A percentile compares a stretch with the other conserved stretches of the same genome.
Evolutionary conservation across 2,329 filamentous ascomycete genomes (phyloP).

Genomic region (Ophiostoma angusticollis): DNA sequence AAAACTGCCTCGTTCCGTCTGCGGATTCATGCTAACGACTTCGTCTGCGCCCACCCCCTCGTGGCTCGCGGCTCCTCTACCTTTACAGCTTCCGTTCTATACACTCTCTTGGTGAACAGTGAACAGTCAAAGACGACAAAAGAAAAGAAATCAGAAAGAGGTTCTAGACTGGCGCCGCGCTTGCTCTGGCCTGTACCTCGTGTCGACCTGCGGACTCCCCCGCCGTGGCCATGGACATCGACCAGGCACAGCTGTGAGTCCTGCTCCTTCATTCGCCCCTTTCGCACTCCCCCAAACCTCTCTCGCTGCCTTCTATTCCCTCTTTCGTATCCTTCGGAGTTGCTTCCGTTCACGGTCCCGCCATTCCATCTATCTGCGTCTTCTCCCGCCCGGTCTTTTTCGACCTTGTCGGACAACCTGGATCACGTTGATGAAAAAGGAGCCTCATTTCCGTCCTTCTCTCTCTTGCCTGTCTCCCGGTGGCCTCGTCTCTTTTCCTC

Average conservation of each 20-base stretch:
- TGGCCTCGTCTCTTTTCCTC: not conserved
- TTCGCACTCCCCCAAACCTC: too few species aligned
- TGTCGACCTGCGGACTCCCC: not conserved
- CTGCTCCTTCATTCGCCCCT: too few species aligned
- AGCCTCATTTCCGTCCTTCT: not conserved
- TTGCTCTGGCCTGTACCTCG: not conserved
- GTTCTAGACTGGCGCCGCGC: not conserved
- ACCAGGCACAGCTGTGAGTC: slow-evolving; percentile 41
- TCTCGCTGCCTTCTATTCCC: slow-evolving; percentile 11
- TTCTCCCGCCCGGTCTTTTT: not conserved
- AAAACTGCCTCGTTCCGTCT: slow-evolving; percentile 13
- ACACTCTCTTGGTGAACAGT: slow-evolving; percentile 14
- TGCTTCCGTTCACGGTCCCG: not conserved
- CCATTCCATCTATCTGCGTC: slow-evolving; percentile 4
- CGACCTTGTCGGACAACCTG: not conserved
- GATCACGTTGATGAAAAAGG: too few species aligned
- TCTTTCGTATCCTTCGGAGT: not conserved
- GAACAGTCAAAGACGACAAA: slow-evolving; percentile 20
- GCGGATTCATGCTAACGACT: slow-evolving; percentile 27
- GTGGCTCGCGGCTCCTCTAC: slow-evolving; percentile 2
- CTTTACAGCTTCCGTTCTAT: slow-evolving; percentile 23
- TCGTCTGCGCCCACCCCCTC: slow-evolving; percentile 12
- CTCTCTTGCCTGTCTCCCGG: not conserved
- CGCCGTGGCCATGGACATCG: slow-evolving; percentile 34
- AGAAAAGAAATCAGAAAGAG: not conserved